These are phyloP conservation scores for Vaccinium macrocarpon DNA, from an alignment of 148 eudicot species.

Conservation along the genomic window DNA sequence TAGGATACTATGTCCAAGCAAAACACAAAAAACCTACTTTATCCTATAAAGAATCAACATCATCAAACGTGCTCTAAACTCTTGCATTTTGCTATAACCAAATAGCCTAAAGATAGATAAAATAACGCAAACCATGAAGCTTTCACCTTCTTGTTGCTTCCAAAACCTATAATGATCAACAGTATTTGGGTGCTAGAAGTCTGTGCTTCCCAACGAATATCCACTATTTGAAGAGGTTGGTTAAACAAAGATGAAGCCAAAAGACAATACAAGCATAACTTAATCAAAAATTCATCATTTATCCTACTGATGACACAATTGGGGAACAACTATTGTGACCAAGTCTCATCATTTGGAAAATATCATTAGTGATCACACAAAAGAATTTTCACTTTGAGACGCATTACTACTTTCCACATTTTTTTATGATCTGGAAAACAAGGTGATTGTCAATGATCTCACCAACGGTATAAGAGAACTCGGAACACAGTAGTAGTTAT, in stretches of 20 bases:
- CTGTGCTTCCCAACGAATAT: neutral
- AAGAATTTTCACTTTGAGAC: neutral
- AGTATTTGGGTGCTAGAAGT: neutral
- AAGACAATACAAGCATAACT: neutral
- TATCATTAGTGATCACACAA: neutral
- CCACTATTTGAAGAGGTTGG: neutral
- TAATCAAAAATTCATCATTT: neutral
- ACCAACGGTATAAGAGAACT: neutral
- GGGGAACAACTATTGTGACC: neutral
- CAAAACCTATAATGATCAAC: neutral
- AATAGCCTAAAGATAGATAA: neutral
- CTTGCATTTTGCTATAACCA: neutral
- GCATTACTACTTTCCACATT: neutral
- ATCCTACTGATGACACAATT: neutral
- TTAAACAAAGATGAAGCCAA: neutral
- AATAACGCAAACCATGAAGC: neutral
- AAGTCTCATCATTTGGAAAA: neutral
- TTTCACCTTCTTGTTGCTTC: neutral
- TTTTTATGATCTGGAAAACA: neutral
- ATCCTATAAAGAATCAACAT: neutral
- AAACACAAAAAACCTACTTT: neutral
- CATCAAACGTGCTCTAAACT: neutral
- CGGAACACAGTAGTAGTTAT: neutral
- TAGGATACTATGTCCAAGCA: neutral
- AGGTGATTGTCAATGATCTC: neutral